Base-by-base conservation (phyloP, 2,329 filamentous ascomycete species). In the Colletotrichum sansevieriae region DNA sequence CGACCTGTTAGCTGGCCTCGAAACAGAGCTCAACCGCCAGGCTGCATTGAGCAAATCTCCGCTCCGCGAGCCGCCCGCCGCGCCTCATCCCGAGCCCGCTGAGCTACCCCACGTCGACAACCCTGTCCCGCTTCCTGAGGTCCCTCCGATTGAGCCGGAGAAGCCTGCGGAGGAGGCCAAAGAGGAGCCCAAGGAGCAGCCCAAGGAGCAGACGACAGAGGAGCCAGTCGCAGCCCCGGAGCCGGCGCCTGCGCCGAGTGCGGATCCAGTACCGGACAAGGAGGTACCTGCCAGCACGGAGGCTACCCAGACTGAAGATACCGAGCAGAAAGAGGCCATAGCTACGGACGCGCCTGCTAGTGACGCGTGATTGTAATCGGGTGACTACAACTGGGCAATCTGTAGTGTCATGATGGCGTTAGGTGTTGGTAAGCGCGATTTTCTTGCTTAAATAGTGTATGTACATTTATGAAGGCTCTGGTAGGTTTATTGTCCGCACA, bases 1-100 rank as follows among this genome's bases (percentile, higher is more conserved):
- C 4, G 70, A 71, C 47, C 57, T 71, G 60, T 56, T 71, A 3
- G 63, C 70, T 8, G 70, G 70, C 11, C 29, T 71, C 25, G 70
- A 71, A 59, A 70, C 68, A 18, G 70, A 70, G 13, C 56, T 71
- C 10, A 57, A 70, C 43, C 68, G 68, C 22, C 68, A 71, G 37
- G 68, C 49, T 3, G 70, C 58, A 39, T 52, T 61, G 3, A 54
- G 39, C 58, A 67, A 63, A 51, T 67, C 67, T 8, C 56, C 63
- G 33, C 56, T 58, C 11, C 63, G 58, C 43, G 57, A 70, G 15
- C 66, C 56, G 10, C 65, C 65, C 13, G 55, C 65, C 5, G 66
- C 65, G 4, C 62, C 65, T 10, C 61, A 68, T 8, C 65, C 61
- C 7, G 65, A 54, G 51, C 56, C 56, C 10, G 67, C 67, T 13